These are phyloP conservation scores for Carallia pectinifolia DNA, from an alignment of 345 rosid species.

Conservation along the genomic window DNA sequence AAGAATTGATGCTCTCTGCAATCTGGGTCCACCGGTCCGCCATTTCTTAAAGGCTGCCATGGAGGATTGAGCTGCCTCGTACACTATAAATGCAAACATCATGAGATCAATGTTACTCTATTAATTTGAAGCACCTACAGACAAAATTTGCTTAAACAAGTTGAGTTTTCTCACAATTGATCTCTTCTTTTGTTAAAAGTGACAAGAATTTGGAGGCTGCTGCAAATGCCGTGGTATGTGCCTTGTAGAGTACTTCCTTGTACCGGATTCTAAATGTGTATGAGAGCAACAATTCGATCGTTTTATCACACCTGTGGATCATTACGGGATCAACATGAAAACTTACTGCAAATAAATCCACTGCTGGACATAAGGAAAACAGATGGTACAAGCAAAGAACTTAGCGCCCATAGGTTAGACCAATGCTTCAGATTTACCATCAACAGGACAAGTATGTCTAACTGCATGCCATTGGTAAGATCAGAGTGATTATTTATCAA, in stretches of 20 bases:
- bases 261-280: constrained; percentile 72
- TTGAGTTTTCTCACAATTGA: constrained; percentile 41
- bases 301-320: constrained; percentile 51
- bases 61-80: constrained; percentile 76
- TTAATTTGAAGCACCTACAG: not conserved
- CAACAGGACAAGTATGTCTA: too few relatives aligned
- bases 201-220: constrained; percentile 55
- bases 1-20: constrained; percentile 79
- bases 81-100: constrained; percentile 41
- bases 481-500: too few relatives aligned
- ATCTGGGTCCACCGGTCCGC: constrained; percentile 83
- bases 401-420: too few relatives aligned
- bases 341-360: not conserved
- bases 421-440: too few relatives aligned
- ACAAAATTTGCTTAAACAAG: constrained; percentile 17
- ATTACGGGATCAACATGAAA: not conserved
- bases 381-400: too few relatives aligned
- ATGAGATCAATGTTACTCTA: not conserved
- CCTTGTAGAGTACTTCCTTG: constrained; percentile 73
- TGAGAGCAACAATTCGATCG: constrained; percentile 60
- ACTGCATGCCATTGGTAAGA: too few relatives aligned
- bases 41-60: constrained; percentile 74
- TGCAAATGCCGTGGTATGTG: constrained; percentile 62
- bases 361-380: not conserved
- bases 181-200: constrained; percentile 70